Evolutionary conservation across 2,329 filamentous ascomycete species (phyloP), one percentile per base, ranked within the genome.

Genomic region (Monosporascus ibericus): DNA sequence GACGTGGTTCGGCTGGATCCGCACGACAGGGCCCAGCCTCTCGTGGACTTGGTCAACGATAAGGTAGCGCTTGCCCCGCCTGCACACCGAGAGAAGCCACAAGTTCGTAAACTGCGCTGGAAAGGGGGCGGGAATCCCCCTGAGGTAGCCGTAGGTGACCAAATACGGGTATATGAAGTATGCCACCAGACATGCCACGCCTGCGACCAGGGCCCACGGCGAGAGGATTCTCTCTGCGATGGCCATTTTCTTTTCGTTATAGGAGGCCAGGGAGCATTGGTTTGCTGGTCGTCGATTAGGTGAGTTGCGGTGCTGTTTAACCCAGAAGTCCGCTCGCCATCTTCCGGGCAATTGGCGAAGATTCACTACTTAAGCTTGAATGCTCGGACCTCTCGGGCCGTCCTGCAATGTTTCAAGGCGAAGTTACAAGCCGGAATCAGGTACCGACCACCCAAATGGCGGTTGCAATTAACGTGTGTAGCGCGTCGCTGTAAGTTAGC

Each of bases 1-100:
- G 60, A 95, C 78, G 63, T 96, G 91, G 62, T 91, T 83, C 1
- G 92, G 92, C 63, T 90, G 87, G 58, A 96, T 87, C 37, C 91
- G 81, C 22, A 96, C 85, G 1, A 96, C 71, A n/a, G 84, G 85
- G 3, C 91, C 91, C 44, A 87, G 75, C 63, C 84, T 86, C 74
- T 87, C 81, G 70, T 96, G 91, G 7, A 82, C 75, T 37, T 84
- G 70, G 62, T 95, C 78, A n/a, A 95, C 84, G 2, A 76, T 73
- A 27, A 71, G 60, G 63, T 81, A 90, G 9, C 87, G 77, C 47
- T 77, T 75, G 2, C 90, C 90, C 4, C 79, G 75, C 2, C 92
- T 83, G 50, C 74, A 75, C 14, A 84, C 78, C 8, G 75, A 72
- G 48, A 96, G 70, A 22, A 96, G 79, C 92, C 92, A 96, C 27